Conservation (phyloP, 306 rosid species). For the Dicorynia guianensis region DNA sequence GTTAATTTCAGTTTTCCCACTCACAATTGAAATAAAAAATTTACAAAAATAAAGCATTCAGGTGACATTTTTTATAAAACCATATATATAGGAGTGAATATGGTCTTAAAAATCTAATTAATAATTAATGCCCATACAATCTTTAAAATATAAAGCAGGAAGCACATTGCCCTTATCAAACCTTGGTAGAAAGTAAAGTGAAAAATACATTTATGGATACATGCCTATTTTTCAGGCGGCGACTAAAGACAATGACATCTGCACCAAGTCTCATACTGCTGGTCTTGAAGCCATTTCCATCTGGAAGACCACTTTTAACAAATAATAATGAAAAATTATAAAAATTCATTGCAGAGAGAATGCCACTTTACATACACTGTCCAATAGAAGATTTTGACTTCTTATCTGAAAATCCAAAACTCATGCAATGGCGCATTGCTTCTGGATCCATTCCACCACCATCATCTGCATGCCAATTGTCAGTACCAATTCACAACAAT, state of each 20-base stretch:
- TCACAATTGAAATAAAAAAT: conserved; percentile 9
- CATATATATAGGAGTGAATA: neutral
- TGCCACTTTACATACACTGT: conserved; percentile 68
- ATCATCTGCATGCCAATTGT: conserved; percentile 62
- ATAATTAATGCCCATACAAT: conserved; percentile 9
- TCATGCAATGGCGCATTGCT: conserved; percentile 87
- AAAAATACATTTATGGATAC: conserved; percentile 38
- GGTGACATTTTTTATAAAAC: neutral
- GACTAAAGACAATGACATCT: conserved; percentile 87
- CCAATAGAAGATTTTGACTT: conserved; percentile 79
- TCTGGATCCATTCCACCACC: conserved; percentile 96
- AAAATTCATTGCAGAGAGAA: conserved; percentile 34
- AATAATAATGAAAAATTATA: conserved; percentile 41
- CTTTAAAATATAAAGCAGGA: conserved; percentile 18
- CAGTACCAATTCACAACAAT: conserved; percentile 37
- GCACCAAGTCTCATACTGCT: conserved; percentile 98
- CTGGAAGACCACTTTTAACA: conserved; percentile 62
- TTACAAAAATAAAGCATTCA: neutral
- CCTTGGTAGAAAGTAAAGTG: neutral
- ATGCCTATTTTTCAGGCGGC: conserved; percentile 67
- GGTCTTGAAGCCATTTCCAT: conserved; percentile 99
- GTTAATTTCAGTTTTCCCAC: conserved; percentile 11
- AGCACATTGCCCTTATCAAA: conserved; percentile 8
- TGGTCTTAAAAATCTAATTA: conserved; percentile 7
- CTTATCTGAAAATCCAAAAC: conserved; percentile 94